A percentile compares a stretch with the other conserved stretches of the same genome.
These are phyloP conservation scores for Leccinum obscurum DNA, from an alignment of 768 basidiomycete species.

Conservation along the genomic window DNA sequence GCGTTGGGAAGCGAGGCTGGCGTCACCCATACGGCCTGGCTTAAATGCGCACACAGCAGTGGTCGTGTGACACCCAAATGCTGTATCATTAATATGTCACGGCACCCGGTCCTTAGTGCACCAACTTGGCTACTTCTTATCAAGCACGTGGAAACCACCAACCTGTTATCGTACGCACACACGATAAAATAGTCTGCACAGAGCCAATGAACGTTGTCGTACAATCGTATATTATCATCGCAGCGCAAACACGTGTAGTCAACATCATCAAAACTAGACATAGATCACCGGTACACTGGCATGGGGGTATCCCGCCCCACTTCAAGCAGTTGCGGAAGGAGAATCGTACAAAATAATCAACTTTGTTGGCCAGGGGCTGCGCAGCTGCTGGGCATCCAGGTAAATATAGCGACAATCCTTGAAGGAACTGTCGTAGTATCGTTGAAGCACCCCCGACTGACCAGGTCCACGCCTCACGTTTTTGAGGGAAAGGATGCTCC, in stretches of 20 bases:
- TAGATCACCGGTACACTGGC: not conserved
- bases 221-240: not conserved
- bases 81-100: slow-evolving; percentile 7
- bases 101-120: not conserved
- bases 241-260: not conserved
- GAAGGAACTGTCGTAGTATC: slow-evolving; percentile 50
- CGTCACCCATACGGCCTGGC: slow-evolving; percentile 4
- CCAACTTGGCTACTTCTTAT: not conserved
- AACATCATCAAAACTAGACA: slow-evolving; percentile 3
- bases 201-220: not conserved
- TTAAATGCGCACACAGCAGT: not conserved
- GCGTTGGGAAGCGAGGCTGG: not conserved
- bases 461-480: slow-evolving; percentile 68
- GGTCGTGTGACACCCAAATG: not conserved
- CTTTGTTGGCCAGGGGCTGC: slow-evolving; percentile 66
- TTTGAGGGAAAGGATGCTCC: slow-evolving; percentile 57
- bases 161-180: not conserved
- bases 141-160: not conserved
- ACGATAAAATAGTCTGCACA: slow-evolving; percentile 4
- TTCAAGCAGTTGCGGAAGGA: slow-evolving; percentile 21
- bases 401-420: slow-evolving; percentile 56
- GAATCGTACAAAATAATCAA: slow-evolving; percentile 52
- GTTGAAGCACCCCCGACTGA: slow-evolving; percentile 60
- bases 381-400: slow-evolving; percentile 48
- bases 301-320: not conserved